Percentiles rank a stretch among this genome's conserved stretches.
Conservation (phyloP, 164 flowering plant species). For the Protea cynaroides region DNA sequence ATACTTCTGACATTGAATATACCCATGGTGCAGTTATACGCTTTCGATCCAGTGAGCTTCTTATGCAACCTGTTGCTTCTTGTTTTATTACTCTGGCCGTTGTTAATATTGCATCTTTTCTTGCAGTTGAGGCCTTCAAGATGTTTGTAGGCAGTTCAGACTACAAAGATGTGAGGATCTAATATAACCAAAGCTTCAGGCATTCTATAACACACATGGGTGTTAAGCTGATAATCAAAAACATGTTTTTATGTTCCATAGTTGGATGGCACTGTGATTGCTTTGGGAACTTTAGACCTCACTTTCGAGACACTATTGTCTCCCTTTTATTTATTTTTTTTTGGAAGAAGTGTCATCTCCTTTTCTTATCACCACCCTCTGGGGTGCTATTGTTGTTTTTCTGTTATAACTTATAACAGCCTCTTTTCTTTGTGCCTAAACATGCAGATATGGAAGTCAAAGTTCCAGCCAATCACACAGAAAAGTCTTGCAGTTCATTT, state of each 20-base stretch:
- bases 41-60: conserved; percentile 68
- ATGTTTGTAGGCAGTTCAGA: conserved; percentile 51
- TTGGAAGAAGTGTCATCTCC: too few species aligned
- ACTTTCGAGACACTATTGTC: neutral
- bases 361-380: neutral
- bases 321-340: too few species aligned
- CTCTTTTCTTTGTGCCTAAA: conserved; percentile 2
- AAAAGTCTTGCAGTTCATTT: conserved; percentile 48
- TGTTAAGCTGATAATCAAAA: neutral
- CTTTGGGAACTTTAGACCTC: neutral
- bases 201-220: neutral
- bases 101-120: conserved; percentile 4
- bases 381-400: too few species aligned
- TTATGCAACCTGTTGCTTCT: conserved; percentile 3
- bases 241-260: neutral
- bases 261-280: neutral
- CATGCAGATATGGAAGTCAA: conserved; percentile 65
- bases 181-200: neutral
- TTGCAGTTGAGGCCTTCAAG: conserved; percentile 71
- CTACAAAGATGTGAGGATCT: conserved; percentile 53
- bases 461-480: conserved; percentile 42
- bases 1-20: conserved; percentile 12
- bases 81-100: neutral
- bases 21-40: conserved; percentile 69
- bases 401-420: neutral